Evolutionary conservation across 2,329 filamentous ascomycete species (phyloP).

Genomic region (Tolypocladium album): DNA sequence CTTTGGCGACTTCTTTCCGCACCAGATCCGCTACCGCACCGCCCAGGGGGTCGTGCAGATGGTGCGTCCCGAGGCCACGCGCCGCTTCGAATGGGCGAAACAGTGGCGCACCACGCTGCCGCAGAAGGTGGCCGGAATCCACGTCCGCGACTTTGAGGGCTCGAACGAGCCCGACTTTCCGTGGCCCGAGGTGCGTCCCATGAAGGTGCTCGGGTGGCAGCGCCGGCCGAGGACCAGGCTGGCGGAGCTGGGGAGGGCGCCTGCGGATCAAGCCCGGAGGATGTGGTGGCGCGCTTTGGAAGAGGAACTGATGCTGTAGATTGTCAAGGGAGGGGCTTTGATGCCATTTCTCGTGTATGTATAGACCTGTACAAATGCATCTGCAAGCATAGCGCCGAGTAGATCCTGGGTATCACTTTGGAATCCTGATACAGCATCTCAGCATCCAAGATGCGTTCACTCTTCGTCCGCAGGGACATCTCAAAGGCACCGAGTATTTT

Average conservation of each 20-base stretch:
- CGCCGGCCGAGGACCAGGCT: slow-evolving; percentile 12
- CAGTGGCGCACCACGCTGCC: slow-evolving; percentile 15
- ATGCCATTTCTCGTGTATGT: background rate
- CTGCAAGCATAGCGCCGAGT: background rate
- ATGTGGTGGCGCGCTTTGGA: slow-evolving; percentile 19
- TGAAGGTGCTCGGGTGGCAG: slow-evolving; percentile 14
- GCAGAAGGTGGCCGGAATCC: slow-evolving; percentile 9
- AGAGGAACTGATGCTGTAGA: slow-evolving; percentile 18
- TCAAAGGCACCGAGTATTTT: background rate
- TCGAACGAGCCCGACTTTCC: slow-evolving; percentile 8
- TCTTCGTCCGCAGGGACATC: too few relatives aligned
- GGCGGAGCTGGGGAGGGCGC: slow-evolving; percentile 9
- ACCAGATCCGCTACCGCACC: slow-evolving; percentile 19
- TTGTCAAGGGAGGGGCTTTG: background rate
- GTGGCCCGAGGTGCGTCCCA: slow-evolving; percentile 11
- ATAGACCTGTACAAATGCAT: background rate
- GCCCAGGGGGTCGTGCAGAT: slow-evolving; percentile 18
- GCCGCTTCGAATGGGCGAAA: slow-evolving; percentile 11
- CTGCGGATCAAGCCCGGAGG: slow-evolving; percentile 6
- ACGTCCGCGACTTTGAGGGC: slow-evolving; percentile 5
- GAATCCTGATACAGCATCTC: background rate
- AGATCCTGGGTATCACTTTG: background rate
- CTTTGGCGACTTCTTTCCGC: slow-evolving; percentile 21
- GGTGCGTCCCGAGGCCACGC: slow-evolving; percentile 9
- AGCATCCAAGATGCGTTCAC: background rate